phyloP scores from a whole-genome alignment of 2,329 filamentous ascomycete species.

The Pezicula radicicola region DNA sequence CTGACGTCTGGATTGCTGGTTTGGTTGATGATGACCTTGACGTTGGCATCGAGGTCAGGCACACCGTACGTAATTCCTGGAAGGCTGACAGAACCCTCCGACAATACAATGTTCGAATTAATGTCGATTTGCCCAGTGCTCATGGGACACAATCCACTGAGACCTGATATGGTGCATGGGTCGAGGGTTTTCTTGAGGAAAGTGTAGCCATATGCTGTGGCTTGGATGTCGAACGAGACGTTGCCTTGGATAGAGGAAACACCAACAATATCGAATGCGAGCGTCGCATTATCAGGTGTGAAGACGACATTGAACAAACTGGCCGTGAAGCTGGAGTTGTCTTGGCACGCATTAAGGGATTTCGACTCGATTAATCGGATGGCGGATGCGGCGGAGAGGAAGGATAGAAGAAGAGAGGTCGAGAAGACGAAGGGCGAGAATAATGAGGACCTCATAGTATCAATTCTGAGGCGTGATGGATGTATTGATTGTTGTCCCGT shows the following conservation, averaged over 20 bases:
- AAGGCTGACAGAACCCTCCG: conserved; percentile 55
- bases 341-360: conserved; percentile 82
- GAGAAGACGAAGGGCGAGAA: conserved; percentile 23
- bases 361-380: conserved; percentile 60
- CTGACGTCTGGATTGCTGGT: conserved; percentile 52
- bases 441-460: conserved; percentile 25
- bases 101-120: conserved; percentile 65
- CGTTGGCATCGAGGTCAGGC: conserved; percentile 84
- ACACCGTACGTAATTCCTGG: conserved; percentile 85
- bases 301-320: conserved; percentile 84
- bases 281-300: conserved; percentile 70
- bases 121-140: conserved; percentile 77
- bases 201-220: conserved; percentile 80
- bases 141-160: conserved; percentile 87
- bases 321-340: conserved; percentile 81
- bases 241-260: conserved; percentile 81
- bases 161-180: conserved; percentile 64
- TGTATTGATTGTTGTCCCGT: conserved; percentile 12
- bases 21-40: conserved; percentile 77
- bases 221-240: conserved; percentile 71
- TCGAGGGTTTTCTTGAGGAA: conserved; percentile 67
- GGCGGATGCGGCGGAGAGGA: conserved; percentile 21
- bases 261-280: conserved; percentile 73
- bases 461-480: conserved; percentile 13
- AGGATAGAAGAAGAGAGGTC: conserved; percentile 20